Base-by-base conservation (phyloP, 352 stramenopile species). In the Pythium inflatum region DNA sequence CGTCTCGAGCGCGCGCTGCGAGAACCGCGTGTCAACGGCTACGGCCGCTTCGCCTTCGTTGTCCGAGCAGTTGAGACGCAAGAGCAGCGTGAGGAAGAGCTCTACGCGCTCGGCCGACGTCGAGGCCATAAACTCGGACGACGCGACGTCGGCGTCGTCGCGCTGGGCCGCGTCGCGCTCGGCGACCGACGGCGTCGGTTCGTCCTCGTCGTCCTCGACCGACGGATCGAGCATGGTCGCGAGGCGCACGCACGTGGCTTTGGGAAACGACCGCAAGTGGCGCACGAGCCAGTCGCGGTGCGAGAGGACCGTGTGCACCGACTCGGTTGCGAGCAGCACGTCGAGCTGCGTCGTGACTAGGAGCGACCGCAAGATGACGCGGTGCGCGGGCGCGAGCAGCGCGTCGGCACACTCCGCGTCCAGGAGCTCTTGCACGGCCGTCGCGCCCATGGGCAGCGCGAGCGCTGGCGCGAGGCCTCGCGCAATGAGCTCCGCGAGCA, bases 231-330 rank as follows among this genome's bases (percentile, higher is more conserved):
- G 71, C 7, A 75, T 71, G 8, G 56, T 54, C 11, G 85, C 79
- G 11, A 95, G 64, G 22, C 74, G 54, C 4, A 56, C 27, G 27
- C 80, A 91, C 7, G 82, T 61, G 2, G 63, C 36, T 16, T 63
- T 66, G 3, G 83, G 64, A 30, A 94, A 80, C 1, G 60, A 36
- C 30, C 62, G 53, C 25, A 93, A 45, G 25, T 91, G 81, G 2
- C 86, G 82, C 20, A 87, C 27, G 13, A 95, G 55, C 86, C 86
- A 95, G 49, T 93, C 86, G 33, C 88, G 85, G 61, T 94, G 88
- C 36, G 80, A 68, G 50, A 93, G 61, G 45, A 95, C 22, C 2
- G 27, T 75, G 27, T 78, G 68, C 24, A 75, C 61, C 0, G 79
- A 71, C 36, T 79, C 40, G 0, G 77, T 72, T 30, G 78, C 74